phyloP scores from a whole-genome alignment of 2,329 filamentous ascomycete species.

The Geosmithia morbida region DNA sequence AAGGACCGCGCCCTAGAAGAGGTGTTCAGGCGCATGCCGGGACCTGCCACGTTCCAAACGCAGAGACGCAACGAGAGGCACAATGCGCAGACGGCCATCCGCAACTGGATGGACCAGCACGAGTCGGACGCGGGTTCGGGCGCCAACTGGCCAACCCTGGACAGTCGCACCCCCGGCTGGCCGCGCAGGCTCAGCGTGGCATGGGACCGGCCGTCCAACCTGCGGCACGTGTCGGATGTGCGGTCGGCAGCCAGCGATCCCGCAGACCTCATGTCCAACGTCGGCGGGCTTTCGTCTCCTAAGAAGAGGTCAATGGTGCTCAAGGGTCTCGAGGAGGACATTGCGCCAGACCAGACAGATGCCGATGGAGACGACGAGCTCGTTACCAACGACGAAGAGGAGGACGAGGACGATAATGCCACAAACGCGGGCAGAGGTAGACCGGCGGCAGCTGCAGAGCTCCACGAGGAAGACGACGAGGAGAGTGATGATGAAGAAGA shows the following conservation, averaged over 20 bases:
- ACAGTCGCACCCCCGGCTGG: conserved; percentile 30
- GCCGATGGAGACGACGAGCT: conserved; percentile 84
- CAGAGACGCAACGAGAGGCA: conserved; percentile 49
- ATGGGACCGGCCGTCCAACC: conserved; percentile 30
- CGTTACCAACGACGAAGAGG: conserved; percentile 65
- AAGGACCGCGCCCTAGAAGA: conserved; percentile 86
- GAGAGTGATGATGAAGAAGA: not conserved
- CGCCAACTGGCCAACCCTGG: conserved; percentile 33
- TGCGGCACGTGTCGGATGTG: conserved; percentile 37
- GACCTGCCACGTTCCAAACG: conserved; percentile 39
- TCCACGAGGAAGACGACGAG: not conserved
- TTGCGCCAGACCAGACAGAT: conserved; percentile 49
- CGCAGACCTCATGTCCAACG: conserved; percentile 44
- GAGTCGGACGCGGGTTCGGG: conserved; percentile 33
- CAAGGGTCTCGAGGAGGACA: conserved; percentile 1
- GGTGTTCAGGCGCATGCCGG: conserved; percentile 67
- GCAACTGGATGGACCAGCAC: conserved; percentile 76
- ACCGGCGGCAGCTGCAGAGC: not conserved
- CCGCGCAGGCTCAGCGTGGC: conserved; percentile 37
- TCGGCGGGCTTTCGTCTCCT: conserved; percentile 18
- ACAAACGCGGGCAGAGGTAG: conserved; percentile 18
- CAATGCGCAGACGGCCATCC: conserved; percentile 69
- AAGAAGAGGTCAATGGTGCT: conserved; percentile 5
- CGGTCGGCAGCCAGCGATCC: conserved; percentile 50
- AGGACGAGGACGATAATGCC: conserved; percentile 29